Evolutionary conservation across 139 green algal genomes (phyloP), one percentile per base, ranked within the genome.

Genomic region (Marvania coccoides): DNA sequence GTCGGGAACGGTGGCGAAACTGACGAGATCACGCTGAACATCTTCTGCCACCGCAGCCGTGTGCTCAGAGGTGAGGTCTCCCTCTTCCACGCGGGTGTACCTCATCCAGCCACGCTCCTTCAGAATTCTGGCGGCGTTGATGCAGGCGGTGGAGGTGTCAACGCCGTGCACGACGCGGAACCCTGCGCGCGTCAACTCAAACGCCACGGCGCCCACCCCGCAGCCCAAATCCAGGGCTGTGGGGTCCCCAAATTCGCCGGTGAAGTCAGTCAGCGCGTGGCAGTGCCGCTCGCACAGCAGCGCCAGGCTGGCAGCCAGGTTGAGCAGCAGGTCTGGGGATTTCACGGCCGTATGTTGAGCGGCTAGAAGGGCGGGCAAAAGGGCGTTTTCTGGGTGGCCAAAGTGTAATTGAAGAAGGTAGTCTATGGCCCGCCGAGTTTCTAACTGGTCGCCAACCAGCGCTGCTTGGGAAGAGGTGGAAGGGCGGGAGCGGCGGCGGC

Each of bases 171-270:
- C 87, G 37, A 83, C 45, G 2, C 65, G 37, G 69, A 90, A 91
- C n/a, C n/a, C n/a, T 0, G 47, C 33, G 9, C 70, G 46, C 0
- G 83, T 71, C 35, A 93, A 74, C 64, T 85, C 83, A 69, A 92
- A 94, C 0, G 72, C 67, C 6, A 61, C 75, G 8, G 80, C 73
- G 12, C 88, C 88, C 7, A 91, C 83, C 5, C 76, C 72, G 48
- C 88, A 95, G 19, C 88, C 88, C 19, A 95, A 47, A 70, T 95
- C 88, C 47, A 95, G 60, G 2, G 80, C 88, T 23, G 45, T 59
- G 0, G 60, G 35, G 24, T 46, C 23, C 23, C 30, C 28, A 9
- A 23, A 19, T 55, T 67, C 58, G 30, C 75, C 75, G 26, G 75
- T 81, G 40, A 81, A 81, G 60, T 81, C 75, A 26, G 61, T 55